Evolutionary conservation across 2,329 filamentous ascomycete genomes (phyloP).

Genomic region (Fusarium palustre): DNA sequence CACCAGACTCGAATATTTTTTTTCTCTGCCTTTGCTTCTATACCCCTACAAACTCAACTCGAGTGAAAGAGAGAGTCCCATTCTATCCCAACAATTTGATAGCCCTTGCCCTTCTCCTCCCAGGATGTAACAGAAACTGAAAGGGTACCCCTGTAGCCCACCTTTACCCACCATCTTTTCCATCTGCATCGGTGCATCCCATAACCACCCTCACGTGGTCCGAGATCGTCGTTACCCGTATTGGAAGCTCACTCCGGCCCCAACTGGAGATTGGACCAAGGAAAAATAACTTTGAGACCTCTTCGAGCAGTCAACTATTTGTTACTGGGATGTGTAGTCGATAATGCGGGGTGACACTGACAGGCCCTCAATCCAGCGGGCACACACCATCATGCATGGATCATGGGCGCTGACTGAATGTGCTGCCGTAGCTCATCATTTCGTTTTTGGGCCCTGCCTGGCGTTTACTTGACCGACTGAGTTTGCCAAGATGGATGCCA

Average conservation of each 20-base stretch:
- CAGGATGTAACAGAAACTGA: constrained; percentile 19
- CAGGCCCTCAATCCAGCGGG: background rate
- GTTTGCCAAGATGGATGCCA: constrained; percentile 21
- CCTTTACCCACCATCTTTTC: constrained; percentile 16
- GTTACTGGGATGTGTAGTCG: constrained; percentile 19
- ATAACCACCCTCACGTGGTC: constrained; percentile 37
- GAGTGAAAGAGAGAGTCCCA: background rate
- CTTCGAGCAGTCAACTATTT: background rate
- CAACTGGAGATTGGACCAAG: constrained; percentile 27
- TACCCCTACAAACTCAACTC: background rate
- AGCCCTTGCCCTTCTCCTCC: constrained; percentile 10
- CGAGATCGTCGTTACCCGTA: constrained; percentile 39
- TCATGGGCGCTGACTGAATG: background rate
- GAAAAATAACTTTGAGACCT: constrained; percentile 14
- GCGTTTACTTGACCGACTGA: constrained; percentile 22
- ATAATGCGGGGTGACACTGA: constrained; percentile 35
- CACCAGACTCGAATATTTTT: constrained; percentile 7
- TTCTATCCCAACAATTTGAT: constrained; percentile 32
- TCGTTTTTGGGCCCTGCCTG: constrained; percentile 11
- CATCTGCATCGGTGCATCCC: background rate
- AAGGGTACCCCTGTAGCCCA: constrained; percentile 12
- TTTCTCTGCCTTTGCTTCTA: background rate
- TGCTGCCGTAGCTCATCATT: constrained; percentile 16
- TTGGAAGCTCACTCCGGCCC: constrained; percentile 43
- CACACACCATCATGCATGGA: background rate